phyloP scores from a whole-genome alignment of 768 basidiomycete genomes.

The Cytidiella melzeri region DNA sequence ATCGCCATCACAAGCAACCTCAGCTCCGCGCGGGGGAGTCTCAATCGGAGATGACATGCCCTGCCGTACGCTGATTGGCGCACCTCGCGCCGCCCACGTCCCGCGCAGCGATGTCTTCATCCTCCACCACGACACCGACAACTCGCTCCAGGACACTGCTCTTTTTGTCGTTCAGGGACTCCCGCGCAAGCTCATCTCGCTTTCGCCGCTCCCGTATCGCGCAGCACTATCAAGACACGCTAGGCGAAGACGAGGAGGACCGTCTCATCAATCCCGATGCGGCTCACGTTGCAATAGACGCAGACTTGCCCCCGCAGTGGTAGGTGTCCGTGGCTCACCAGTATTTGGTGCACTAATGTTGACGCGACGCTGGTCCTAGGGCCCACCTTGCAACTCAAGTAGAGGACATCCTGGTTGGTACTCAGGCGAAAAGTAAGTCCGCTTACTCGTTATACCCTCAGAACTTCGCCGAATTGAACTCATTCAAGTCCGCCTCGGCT shows the following conservation, averaged over 20 bases:
- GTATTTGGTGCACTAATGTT: conserved; percentile 11
- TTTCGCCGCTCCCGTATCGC: conserved; percentile 26
- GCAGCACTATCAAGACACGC: conserved; percentile 42
- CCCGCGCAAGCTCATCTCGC: conserved; percentile 45
- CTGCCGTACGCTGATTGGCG: too few species aligned
- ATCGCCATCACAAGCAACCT: neutral
- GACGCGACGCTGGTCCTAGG: conserved; percentile 37
- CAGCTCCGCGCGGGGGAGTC: neutral
- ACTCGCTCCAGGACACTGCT: conserved; percentile 87
- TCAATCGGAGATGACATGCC: too few species aligned
- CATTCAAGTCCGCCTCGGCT: conserved; percentile 17
- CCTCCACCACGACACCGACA: conserved; percentile 35
- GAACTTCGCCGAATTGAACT: conserved; percentile 10
- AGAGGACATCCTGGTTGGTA: conserved; percentile 63
- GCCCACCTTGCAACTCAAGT: conserved; percentile 91
- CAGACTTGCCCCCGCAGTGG: conserved; percentile 83
- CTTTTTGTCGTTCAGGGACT: conserved; percentile 91
- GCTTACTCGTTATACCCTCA: conserved; percentile 4
- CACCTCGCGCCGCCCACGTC: conserved; percentile 11
- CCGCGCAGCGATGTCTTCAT: conserved; percentile 17
- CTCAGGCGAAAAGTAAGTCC: conserved; percentile 72
- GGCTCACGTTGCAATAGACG: conserved; percentile 47
- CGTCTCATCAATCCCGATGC: conserved; percentile 51
- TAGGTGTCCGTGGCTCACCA: conserved; percentile 28
- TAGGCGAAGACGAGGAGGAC: conserved; percentile 56